Evolutionary conservation across 192 early-diverging fungal genomes (phyloP), one percentile per base, ranked within the genome.

Genomic region (Pilobolus umbonatus): DNA sequence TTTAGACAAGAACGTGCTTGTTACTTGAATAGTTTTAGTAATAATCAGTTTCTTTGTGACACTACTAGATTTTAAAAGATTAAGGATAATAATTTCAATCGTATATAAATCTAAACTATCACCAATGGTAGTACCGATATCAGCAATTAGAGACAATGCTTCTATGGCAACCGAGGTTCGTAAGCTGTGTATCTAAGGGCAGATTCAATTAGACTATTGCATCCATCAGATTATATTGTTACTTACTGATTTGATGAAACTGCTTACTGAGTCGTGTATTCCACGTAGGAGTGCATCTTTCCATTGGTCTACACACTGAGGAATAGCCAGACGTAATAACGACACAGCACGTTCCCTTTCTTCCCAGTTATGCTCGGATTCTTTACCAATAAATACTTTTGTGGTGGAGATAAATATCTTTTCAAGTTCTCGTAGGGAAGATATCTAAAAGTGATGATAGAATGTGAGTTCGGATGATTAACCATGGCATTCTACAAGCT

Each of bases 331-430:
- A 11, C 32, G 32, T 35, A 73, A 30, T 5, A 28, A 56, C 19
- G 46, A 19, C 28, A 73, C 25, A 10, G 39, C 35, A 7, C 53
- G 39, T 40, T 68, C 61, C 42, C 71, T 51, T 24, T 51, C 45
- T 35, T 63, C 57, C 71, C 71, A 73, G 30, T 73, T 62, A 8
- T 22, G 25, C 46, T 73, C 71, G 7, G 60, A 54, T 60, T 73
- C 71, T 51, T 73, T 73, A 51, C 47, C 53, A 19, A 50, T 24
- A 29, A 71, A 64, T 9, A 57, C 17, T 29, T 57, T 57, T 12
- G 24, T 26, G 28, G 39, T 26, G 38, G 8, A 8, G 4, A 54
- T 25, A 15, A 64, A 38, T 55, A 56, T 54, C 17, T 54, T 55
- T 39, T 64, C 62, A n/a, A 64, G n/a, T 14, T 45, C 62, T 40